A percentile compares a stretch with the other conserved stretches of the same genome.
These are phyloP conservation scores for Euphorbia lathyris DNA, from an alignment of 345 rosid genomes.

Conservation along the genomic window DNA sequence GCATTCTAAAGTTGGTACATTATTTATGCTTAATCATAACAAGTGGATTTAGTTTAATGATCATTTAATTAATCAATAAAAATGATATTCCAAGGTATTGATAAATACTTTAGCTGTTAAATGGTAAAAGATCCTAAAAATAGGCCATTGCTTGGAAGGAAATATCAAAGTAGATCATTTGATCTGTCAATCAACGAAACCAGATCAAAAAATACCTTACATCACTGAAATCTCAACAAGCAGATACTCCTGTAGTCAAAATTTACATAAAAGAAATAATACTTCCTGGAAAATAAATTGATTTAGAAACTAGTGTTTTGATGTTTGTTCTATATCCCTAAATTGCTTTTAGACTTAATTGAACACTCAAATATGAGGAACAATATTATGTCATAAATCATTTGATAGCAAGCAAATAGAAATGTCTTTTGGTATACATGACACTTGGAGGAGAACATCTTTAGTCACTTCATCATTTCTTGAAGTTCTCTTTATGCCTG, in stretches of 20 bases:
- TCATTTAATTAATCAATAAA: neutral
- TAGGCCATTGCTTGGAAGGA: neutral
- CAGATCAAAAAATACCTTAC: neutral
- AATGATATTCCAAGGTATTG: neutral
- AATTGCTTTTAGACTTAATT: neutral
- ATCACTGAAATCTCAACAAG: neutral
- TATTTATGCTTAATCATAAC: neutral
- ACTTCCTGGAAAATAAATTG: neutral
- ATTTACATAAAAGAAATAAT: neutral
- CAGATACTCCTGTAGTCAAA: neutral
- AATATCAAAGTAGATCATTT: neutral
- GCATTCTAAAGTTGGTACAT: conserved; percentile 7
- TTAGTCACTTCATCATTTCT: conserved; percentile 11
- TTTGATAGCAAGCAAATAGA: conserved; percentile 40
- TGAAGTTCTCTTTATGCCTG: conserved; percentile 42
- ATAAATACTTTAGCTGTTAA: too few species aligned
- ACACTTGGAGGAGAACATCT: conserved; percentile 40
- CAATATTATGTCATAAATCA: conserved; percentile 37
- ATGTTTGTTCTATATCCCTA: neutral
- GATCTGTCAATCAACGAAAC: neutral
- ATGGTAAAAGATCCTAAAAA: neutral
- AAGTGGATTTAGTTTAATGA: neutral
- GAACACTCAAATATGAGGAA: conserved; percentile 1
- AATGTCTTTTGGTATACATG: conserved; percentile 31
- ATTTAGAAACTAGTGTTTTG: neutral